phyloP scores from a whole-genome alignment of 768 basidiomycete species.

The Suillus fuscotomentosus region DNA sequence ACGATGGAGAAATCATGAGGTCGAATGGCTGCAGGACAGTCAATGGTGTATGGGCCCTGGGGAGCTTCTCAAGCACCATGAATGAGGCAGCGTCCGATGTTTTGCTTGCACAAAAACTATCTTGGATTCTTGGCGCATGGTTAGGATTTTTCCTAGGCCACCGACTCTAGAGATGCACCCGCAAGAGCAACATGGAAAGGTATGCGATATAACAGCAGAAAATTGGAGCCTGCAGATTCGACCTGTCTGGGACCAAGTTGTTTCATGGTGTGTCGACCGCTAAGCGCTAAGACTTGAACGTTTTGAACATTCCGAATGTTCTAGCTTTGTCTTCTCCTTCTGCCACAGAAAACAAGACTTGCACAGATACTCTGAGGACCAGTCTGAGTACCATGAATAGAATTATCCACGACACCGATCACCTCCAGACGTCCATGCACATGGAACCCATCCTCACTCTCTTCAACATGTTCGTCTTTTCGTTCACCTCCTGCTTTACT shows the following conservation, averaged over 20 bases:
- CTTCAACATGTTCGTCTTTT: background rate
- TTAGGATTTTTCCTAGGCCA: constrained; percentile 88
- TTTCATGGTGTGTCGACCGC: constrained; percentile 82
- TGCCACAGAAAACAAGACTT: constrained; percentile 60
- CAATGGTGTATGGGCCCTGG: constrained; percentile 62
- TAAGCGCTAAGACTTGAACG: constrained; percentile 30
- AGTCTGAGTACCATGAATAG: background rate
- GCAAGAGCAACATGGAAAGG: constrained; percentile 4
- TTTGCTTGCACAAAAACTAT: constrained; percentile 75
- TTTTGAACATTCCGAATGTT: constrained; percentile 65
- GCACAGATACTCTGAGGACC: constrained; percentile 34
- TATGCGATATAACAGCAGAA: constrained; percentile 51
- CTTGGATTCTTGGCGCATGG: constrained; percentile 42
- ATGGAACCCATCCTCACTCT: background rate
- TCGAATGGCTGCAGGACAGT: constrained; percentile 90
- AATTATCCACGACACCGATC: background rate
- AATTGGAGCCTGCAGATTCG: constrained; percentile 90
- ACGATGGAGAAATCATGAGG: constrained; percentile 80
- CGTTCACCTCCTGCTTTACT: background rate
- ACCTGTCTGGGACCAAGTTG: constrained; percentile 65
- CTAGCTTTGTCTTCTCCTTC: constrained; percentile 83
- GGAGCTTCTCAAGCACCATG: constrained; percentile 86
- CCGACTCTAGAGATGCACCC: constrained; percentile 43
- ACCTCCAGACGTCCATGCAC: background rate
- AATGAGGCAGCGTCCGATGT: constrained; percentile 88